Base-by-base conservation (phyloP, 2,329 filamentous ascomycete species). In the Alternaria brassicicola region DNA sequence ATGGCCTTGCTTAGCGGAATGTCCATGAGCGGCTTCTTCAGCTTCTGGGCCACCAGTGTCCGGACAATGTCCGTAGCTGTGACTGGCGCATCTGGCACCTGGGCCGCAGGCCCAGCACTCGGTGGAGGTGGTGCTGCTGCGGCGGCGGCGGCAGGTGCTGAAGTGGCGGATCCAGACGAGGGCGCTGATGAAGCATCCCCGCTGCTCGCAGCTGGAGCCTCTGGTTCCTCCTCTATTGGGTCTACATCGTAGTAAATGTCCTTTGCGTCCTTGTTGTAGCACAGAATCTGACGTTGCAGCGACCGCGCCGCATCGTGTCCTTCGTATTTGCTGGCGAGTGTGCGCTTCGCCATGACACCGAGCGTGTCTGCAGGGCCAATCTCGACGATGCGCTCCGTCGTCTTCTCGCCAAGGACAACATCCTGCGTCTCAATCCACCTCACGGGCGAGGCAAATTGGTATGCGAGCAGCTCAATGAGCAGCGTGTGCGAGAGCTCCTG, bases 341-440 rank as follows among this genome's bases (percentile, higher is more conserved):
- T 99, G 71, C 94, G 88, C 84, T 93, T 96, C 66, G 95, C 95
- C 95, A 99, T 99, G 57, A 92, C 93, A 76, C 94, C 94, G 33
- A 99, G 87, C 25, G 95, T 99, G 80, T 99, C 94, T 72, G 94
- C 93, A 25, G 95, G 95, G 78, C 95, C 95, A 71, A 99, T 90
- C 80, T 99, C 95, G 72, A 99, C 95, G 76, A 99, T 96, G 76
- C 95, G 89, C 85, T 99, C 95, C 49, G 95, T 96, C 51, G 89
- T 90, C 83, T 96, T 95, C 80, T 98, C 93, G 66, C 90, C 94
- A 71, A 99, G 90, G 75, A 99, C 95, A 72, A 99, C 95, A 94
- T 99, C 95, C 82, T 99, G 95, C 54, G 95, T 99, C 83, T 99
- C 95, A 80, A 99, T 99, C 95, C 95, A 99, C 88, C 95, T 89